Base-by-base conservation (phyloP, 2,329 filamentous ascomycete genomes). In the Diaporthe nobilis region DNA sequence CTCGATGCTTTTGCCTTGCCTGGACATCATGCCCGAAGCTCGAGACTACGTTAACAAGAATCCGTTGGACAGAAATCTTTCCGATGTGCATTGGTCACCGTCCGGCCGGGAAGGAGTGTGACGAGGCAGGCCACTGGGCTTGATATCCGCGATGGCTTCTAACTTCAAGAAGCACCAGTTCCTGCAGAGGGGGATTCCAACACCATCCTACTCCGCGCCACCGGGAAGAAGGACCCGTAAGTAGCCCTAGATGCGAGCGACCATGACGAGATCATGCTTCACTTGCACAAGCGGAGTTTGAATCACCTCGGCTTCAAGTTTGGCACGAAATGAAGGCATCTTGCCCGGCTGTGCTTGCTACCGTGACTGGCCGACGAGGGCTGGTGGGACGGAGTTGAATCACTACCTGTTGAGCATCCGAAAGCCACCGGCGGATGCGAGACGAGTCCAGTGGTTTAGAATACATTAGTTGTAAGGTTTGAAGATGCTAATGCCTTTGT, bases 401-500 rank as follows among this genome's bases (percentile, higher is more conserved):
- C n/a, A 39, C 28, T 39, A 3, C 13, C 9, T 39, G 47, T 53
- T 8, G 47, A 68, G 31, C 31, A 28, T n/a, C 6, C 10, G 15
- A 28, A 53, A 20, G n/a, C 65, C 9, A 28, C 47, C 4, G 7
- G 28, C 28, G 47, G 34, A 53, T 51, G 28, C 28, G 42, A 49
- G 44, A 68, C 47, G 22, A 51, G 47, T 15, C 65, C 31, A 37
- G 47, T 53, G 65, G 34, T 68, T 68, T 51, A 28, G 44, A 53
- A 68, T 68, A 68, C 65, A 68, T 68, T 53, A 68, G 31, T 68
- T 68, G 65, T 68, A 53, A 37, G 34, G 65, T 53, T 53, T 68
- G 47, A 53, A 53, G 47, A 53, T 68, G 31, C 47, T 68, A 55
- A 68, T 68, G 47, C 34, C 47, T 28, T 28, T 68, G 65, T 68